Evolutionary conservation across 257 asterid species (phyloP).

Genomic region (Marsdenia floribunda): DNA sequence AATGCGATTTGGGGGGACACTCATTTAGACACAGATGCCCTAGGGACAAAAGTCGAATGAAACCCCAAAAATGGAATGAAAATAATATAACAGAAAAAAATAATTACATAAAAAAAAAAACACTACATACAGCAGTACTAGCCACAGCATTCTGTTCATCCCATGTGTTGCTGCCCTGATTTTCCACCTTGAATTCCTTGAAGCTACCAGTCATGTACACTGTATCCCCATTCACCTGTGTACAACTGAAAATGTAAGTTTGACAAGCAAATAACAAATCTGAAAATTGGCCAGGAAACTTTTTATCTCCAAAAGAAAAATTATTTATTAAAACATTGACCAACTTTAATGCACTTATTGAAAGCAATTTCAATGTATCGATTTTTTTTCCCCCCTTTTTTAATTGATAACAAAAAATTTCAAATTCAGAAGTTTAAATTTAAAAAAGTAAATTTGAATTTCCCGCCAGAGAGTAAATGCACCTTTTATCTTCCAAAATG

Average conservation of each 20-base stretch:
- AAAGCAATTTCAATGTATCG: no score
- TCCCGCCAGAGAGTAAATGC: no score
- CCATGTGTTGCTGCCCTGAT: constrained; percentile 58
- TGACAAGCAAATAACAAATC: background rate
- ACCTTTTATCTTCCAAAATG: background rate
- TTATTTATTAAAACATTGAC: no score
- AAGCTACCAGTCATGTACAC: constrained; percentile 74
- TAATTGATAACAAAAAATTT: no score
- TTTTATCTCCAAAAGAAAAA: no score
- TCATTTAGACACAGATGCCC: background rate
- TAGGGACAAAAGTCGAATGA: background rate
- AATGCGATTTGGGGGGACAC: background rate
- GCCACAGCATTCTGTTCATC: constrained; percentile 67
- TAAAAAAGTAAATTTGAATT: no score
- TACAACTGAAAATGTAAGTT: background rate
- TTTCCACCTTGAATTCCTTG: constrained; percentile 81
- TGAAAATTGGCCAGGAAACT: background rate
- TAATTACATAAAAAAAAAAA: background rate
- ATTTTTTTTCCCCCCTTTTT: no score
- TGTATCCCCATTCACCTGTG: constrained; percentile 91
- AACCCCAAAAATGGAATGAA: constrained; percentile 1
- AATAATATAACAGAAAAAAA: constrained; percentile 6
- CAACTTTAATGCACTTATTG: no score
- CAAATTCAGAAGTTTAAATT: no score
- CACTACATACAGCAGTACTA: constrained; percentile 73